Evolutionary conservation across 1,284 basidiomycete genomes (phyloP), one percentile per base, ranked within the genome.

Genomic region (Boletus chippewaensis): DNA sequence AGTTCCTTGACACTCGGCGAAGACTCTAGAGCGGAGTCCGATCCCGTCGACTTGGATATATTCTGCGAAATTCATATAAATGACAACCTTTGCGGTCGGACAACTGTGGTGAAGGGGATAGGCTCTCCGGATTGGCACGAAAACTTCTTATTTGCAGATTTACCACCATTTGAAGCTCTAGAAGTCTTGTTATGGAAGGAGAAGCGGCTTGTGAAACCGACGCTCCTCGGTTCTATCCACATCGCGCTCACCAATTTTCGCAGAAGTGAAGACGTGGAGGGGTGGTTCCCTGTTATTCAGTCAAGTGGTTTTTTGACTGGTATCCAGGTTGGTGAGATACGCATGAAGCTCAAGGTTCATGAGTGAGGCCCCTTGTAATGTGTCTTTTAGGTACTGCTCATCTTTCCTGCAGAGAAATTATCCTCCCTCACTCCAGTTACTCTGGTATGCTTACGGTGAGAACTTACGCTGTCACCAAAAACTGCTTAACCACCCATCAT

Each of bases 221-320:
- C 67, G 3, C 59, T 74, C 22, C 59, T 89, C 38, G 90, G 89
- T 12, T 75, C 72, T 28, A 75, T 84, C n/a, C 73, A 73, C 24
- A 78, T 93, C 46, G 72, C 80, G 2, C 71, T 91, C 28, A 70
- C 71, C 7, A 85, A 86, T 60, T 87, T 91, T 59, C 77, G 83
- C 16, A 74, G 87, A 32, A 80, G 83, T 15, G 84, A 89, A 57
- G 65, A 70, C 8, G 74, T 88, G 12, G 89, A 92, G 60, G 88
- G 87, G 9, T 91, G 87, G 87, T 91, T 83, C 67, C 84, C 87
- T n/a, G 78, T 90, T 15, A 68, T 86, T 49, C 74, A 78, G 41
- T 66, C 71, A 34, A 75, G 71, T 45, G 67, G 74, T 3, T 64
- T 73, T 35, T 70, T 74, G 22, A 73, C 72, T 31, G 76, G 80